Base-by-base conservation (phyloP, 2,329 filamentous ascomycete genomes). In the Microthyrium microscopicum region DNA sequence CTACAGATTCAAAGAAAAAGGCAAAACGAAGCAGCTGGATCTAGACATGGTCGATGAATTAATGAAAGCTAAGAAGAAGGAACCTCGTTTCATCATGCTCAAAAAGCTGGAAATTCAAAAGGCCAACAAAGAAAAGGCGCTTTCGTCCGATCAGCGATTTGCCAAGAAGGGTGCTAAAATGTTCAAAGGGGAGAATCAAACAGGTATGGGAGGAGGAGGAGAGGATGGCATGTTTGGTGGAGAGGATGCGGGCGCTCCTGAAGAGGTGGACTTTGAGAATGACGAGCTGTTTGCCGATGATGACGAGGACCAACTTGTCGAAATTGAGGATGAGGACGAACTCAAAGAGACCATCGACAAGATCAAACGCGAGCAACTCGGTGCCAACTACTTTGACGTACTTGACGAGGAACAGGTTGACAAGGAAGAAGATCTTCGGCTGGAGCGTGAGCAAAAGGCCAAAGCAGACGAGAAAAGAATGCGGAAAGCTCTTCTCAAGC, bases 11-110 rank as follows among this genome's bases (percentile, higher is more conserved):
- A 75, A 70, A 4, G 67, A 76, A 27, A 87, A 87, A 51, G 50
- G 56, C 42, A 79, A 82, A 35, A 87, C 89, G 49, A 75, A 77
- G 49, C 68, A 73, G 0, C 70, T 85, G 52, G 77, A 73, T 1
- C 73, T 85, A 8, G 85, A 93, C 40, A 77, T 93, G 50, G 82
- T 81, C 0, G 85, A 95, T 51, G 77, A 77, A 35, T 65, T 75
- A 36, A 83, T 92, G 77, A 73, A 68, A 38, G 78, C 80, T 53
- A 83, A 83, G 52, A 66, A 73, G 30, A 77, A 76, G 38, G 70
- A 78, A 29, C 75, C 79, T 15, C 70, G 80, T 34, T 95, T 85
- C 33, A 76, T 84, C 69, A 64, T 68, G 39, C 63, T 66, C 29
- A 61, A 71, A 40, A 56, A 65, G 26, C 61, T 64, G 38, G 48